Base-by-base conservation (phyloP, 2,329 filamentous ascomycete genomes). In the Aspergillus phoenicis region DNA sequence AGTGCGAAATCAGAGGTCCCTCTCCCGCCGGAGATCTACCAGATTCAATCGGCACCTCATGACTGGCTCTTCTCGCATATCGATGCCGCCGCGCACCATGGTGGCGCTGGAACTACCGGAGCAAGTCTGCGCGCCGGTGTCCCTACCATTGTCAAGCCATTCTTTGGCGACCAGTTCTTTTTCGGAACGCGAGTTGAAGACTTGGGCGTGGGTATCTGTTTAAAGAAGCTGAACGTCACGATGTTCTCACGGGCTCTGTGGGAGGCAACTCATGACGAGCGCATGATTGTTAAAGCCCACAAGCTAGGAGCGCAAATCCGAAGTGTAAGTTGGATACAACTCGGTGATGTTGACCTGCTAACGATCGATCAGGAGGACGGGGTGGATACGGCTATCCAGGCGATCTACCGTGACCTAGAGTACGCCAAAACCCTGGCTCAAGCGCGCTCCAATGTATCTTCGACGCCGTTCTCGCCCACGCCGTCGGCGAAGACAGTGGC, bases 81-180 rank as follows among this genome's bases (percentile, higher is more conserved):
- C 59, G 95, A 99, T 71, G 95, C 94, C 4, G 94, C 91, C 3
- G 92, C 91, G 7, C 95, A 99, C 73, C 95, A 99, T 72, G 95
- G 95, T 52, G 95, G 95, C 5, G 91, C 93, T 4, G 95, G 95
- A 2, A 99, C 95, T 0, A 99, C 95, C 0, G 95, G 95, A 2
- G 95, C 95, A 0, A 96, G 92, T 75, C 81, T 99, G 52, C 85
- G 95, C 56, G 93, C 93, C 0, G 95, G 95, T 2, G 87, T 97
- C 5, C 95, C 95, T 0, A 98, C 95, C 0, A 93, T 99, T 65
- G 90, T 98, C 72, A 91, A 94, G 63, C 95, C 95, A 0, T 99
- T 98, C 81, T 99, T 99, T 72, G 95, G 95, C 5, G 95, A 99
- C 70, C 95, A 99, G 73, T 97, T 90, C 82, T 99, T 99, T 82